Evolutionary conservation across 2,329 filamentous ascomycete genomes (phyloP), one percentile per base, ranked within the genome.

Genomic region (Annulohypoxylon truncatum): DNA sequence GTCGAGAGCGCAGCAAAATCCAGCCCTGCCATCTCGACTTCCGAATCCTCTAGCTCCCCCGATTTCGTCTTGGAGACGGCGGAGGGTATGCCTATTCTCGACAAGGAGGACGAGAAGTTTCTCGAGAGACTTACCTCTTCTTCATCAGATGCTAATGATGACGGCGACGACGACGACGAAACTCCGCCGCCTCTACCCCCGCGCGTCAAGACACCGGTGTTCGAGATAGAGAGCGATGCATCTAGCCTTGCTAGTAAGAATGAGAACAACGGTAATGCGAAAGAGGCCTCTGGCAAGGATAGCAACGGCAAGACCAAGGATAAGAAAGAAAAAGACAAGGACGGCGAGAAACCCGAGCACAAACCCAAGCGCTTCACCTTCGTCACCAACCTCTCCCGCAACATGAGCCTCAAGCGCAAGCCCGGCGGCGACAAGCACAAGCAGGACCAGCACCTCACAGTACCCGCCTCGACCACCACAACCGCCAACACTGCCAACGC

Each of bases 31-130:
- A 52, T 51, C n/a, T 33, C 56, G 10, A 40, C 15, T 6, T 60
- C 64, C 40, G 44, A 46, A 48, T 66, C 66, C 38, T 58, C 68
- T 10, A 57, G 72, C 24, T 71, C 71, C 8, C 61, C 73, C 52
- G 64, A 72, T 50, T 67, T 74, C 47, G 72, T 76, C 50, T 74
- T 75, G 13, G 75, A 73, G 53, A 74, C 76, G 5, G 66, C 68
- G 13, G 76, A 76, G 20, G 71, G 71, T 48, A 72, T 74, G 47
- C 84, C 84, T 0, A 78, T 90, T 28, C 81, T 90, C 46, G 80
- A 84, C 64, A 79, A 80, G 44, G 85, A 86, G 38, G 87, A 90
- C 75, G 85, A 89, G 77, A 76, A 79, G 15, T 90, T 89, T 76
- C 81, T 90, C 47, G 80, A 84, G 73, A 81, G 81, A 35, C 81